These are phyloP conservation scores for Glycine tomentella DNA, from an alignment of 306 rosid genomes.

Conservation along the genomic window DNA sequence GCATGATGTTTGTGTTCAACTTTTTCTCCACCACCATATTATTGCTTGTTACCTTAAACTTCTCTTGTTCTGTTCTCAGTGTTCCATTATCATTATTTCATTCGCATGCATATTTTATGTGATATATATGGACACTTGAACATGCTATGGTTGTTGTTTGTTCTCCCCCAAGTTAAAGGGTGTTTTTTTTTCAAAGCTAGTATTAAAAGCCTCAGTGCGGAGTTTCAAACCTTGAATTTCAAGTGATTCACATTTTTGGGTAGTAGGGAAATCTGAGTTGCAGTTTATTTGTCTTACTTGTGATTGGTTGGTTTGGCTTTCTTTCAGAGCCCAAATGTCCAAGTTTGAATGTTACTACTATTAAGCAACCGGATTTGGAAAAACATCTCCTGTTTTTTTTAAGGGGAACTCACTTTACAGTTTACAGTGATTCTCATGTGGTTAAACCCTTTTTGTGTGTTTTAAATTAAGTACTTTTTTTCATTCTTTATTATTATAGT, in stretches of 20 bases:
- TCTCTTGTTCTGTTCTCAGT: not conserved
- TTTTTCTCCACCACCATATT: not conserved
- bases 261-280: not conserved
- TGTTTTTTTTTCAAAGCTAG: not conserved
- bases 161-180: not conserved
- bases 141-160: not conserved
- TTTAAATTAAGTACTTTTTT: not conserved
- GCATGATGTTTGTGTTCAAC: not conserved
- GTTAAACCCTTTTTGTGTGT: not conserved
- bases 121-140: not conserved
- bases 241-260: not conserved
- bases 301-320: not conserved
- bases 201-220: not conserved
- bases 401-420: not conserved
- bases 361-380: not conserved
- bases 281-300: not conserved
- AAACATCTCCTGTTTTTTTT: not conserved
- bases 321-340: not conserved
- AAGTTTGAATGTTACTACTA: not conserved
- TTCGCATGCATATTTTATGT: constrained; percentile 5
- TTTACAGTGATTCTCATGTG: not conserved
- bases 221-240: constrained; percentile 17
- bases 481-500: not conserved
- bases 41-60: not conserved
- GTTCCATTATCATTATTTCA: not conserved